phyloP scores from a whole-genome alignment of 1,284 basidiomycete genomes.

The Jaminaea rosea region DNA sequence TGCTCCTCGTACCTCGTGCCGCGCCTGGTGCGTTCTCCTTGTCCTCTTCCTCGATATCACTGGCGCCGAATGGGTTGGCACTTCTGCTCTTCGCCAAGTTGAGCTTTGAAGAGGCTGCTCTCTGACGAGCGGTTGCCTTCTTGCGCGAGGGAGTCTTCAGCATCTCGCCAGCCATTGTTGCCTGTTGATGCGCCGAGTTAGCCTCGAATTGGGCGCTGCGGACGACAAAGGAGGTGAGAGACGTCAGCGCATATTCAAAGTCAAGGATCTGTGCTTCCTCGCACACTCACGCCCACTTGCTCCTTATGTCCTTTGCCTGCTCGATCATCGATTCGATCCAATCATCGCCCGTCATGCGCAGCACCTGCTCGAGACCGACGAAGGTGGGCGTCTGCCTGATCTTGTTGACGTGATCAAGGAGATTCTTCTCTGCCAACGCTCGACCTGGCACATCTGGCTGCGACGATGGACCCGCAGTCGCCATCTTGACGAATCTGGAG shows the following conservation, averaged over 20 bases:
- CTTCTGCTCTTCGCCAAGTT: not conserved
- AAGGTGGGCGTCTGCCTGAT: conserved; percentile 25
- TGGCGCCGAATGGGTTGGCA: not conserved
- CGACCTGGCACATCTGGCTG: not conserved
- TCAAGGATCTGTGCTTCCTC: not conserved
- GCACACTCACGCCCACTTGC: conserved; percentile 8
- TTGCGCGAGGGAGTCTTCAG: conserved; percentile 27
- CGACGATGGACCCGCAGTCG: not conserved
- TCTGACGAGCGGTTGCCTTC: not conserved
- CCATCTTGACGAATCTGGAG: not conserved
- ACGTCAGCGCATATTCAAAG: not conserved
- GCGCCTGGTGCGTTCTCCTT: not conserved
- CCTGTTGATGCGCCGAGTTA: conserved; percentile 6
- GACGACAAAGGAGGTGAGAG: not conserved
- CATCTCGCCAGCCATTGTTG: conserved; percentile 25
- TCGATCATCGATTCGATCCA: conserved; percentile 20
- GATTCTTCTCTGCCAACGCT: conserved; percentile 3
- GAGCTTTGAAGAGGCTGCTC: not conserved
- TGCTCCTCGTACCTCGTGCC: not conserved
- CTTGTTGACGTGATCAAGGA: conserved; percentile 25
- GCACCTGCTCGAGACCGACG: conserved; percentile 17
- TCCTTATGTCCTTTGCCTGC: conserved; percentile 23
- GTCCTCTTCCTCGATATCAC: not conserved
- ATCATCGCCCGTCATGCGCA: conserved; percentile 15
- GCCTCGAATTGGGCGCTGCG: conserved; percentile 15